These are phyloP conservation scores for Tylopilus sp. DNA, from an alignment of 768 basidiomycete species.

Conservation along the genomic window DNA sequence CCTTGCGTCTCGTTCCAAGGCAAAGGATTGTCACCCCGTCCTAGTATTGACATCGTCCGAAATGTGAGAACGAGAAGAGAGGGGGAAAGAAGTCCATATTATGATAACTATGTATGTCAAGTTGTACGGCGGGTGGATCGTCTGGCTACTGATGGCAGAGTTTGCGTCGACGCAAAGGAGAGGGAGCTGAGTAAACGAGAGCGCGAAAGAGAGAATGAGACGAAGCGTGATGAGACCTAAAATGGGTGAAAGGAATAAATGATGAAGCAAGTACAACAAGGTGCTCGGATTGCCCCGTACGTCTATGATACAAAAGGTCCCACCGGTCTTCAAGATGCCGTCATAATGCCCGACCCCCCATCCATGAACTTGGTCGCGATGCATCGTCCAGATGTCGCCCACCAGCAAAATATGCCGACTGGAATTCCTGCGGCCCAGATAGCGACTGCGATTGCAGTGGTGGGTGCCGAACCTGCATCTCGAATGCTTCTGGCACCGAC, in stretches of 20 bases:
- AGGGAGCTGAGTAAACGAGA: background rate
- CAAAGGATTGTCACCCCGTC: background rate
- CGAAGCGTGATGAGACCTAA: background rate
- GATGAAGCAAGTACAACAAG: slow-evolving; percentile 27
- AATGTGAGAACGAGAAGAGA: background rate
- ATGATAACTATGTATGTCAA: background rate
- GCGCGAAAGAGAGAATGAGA: background rate
- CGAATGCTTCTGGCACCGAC: slow-evolving; percentile 29
- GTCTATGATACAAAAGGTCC: slow-evolving; percentile 17
- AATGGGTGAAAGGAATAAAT: background rate
- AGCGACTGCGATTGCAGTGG: slow-evolving; percentile 2
- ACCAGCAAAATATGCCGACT: background rate
- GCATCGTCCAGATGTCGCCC: background rate
- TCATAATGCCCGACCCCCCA: slow-evolving; percentile 18
- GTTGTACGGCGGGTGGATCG: background rate
- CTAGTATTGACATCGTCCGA: no score
- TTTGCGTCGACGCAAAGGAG: background rate
- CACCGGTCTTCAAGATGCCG: no score
- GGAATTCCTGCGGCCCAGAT: slow-evolving; percentile 9
- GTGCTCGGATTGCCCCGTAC: slow-evolving; percentile 8
- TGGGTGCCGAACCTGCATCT: slow-evolving; percentile 38
- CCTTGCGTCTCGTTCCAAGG: background rate
- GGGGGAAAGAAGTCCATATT: background rate
- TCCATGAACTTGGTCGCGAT: slow-evolving; percentile 15
- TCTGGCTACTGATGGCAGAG: background rate